Evolutionary conservation across 23 red algal genomes (phyloP).

Genomic region (Cyanidiococcus yangmingshanensis): DNA sequence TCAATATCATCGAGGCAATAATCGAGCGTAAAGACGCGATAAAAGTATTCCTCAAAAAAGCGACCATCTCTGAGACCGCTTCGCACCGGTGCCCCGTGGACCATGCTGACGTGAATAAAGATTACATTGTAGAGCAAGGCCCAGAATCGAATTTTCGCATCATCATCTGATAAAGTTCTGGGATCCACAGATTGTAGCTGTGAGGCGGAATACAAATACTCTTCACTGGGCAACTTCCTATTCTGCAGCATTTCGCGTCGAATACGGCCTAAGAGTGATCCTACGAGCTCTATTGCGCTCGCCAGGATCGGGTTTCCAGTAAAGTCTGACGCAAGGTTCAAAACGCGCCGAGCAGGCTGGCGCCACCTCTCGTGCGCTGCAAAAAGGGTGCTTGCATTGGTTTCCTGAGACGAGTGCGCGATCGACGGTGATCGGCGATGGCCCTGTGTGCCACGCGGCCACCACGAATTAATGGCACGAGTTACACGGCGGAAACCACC

Average conservation of each 20-base stretch:
- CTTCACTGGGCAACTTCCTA: neutral
- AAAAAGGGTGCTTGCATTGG: neutral
- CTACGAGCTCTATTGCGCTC: constrained; percentile 17
- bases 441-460: constrained; percentile 8
- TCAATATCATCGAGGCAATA: constrained; percentile 37
- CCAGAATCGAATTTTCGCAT: constrained; percentile 21
- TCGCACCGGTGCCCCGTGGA: constrained; percentile 16
- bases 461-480: neutral
- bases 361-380: constrained; percentile 23
- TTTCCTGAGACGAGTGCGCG: neutral
- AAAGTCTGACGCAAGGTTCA: constrained; percentile 24
- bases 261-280: neutral
- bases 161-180: constrained; percentile 6
- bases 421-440: neutral
- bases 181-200: constrained; percentile 30
- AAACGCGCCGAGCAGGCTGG: constrained; percentile 22
- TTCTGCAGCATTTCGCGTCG: neutral
- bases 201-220: constrained; percentile 22
- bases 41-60: constrained; percentile 29
- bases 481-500: neutral
- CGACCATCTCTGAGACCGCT: constrained; percentile 23
- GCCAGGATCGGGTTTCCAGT: constrained; percentile 27
- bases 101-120: constrained; percentile 20
- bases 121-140: constrained; percentile 27
- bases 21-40: constrained; percentile 31